These are phyloP conservation scores for Rosa rugosa DNA, from an alignment of 306 rosid species.

Conservation along the genomic window DNA sequence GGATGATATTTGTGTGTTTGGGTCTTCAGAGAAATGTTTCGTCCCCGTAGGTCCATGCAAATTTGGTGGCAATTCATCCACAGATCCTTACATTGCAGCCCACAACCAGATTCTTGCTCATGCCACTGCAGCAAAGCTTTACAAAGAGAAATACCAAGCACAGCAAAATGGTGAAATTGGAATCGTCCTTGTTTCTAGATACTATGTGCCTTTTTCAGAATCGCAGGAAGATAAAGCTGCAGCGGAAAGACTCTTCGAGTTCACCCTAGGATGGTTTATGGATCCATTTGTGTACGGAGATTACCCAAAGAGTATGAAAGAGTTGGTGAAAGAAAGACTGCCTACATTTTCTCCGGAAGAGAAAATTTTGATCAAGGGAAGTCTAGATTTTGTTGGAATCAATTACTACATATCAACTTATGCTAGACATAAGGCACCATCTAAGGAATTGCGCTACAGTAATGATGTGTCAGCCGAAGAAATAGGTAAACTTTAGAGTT, in stretches of 20 bases:
- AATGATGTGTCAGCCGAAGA: neutral
- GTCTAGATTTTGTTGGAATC: slow-evolving; percentile 30
- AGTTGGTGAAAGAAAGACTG: slow-evolving; percentile 30
- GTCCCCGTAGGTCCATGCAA: slow-evolving; percentile 15
- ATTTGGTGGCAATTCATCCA: slow-evolving; percentile 25
- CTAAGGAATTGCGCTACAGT: neutral
- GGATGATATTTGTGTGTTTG: slow-evolving; percentile 28
- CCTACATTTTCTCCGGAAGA: slow-evolving; percentile 30
- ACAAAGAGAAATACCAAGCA: slow-evolving; percentile 33
- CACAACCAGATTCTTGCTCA: slow-evolving; percentile 43
- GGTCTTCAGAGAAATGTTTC: slow-evolving; percentile 43
- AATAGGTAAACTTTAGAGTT: slow-evolving; percentile 1
- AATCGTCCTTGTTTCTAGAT: slow-evolving; percentile 15
- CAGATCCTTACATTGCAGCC: slow-evolving; percentile 32
- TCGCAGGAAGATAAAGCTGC: slow-evolving; percentile 35
- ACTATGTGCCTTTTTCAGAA: slow-evolving; percentile 26
- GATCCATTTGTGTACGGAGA: slow-evolving; percentile 26
- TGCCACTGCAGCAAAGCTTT: slow-evolving; percentile 29
- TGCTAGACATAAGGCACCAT: slow-evolving; percentile 8
- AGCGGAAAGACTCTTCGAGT: slow-evolving; percentile 29
- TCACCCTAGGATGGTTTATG: slow-evolving; percentile 36
- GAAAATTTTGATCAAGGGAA: slow-evolving; percentile 19
- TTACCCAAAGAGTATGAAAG: slow-evolving; percentile 30
- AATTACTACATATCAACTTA: slow-evolving; percentile 34
- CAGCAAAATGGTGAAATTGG: slow-evolving; percentile 45